A percentile compares a stretch with the other conserved stretches of the same genome.
These are phyloP conservation scores for Sporothrix euskadiensis DNA, from an alignment of 2,329 filamentous ascomycete genomes.

Conservation along the genomic window DNA sequence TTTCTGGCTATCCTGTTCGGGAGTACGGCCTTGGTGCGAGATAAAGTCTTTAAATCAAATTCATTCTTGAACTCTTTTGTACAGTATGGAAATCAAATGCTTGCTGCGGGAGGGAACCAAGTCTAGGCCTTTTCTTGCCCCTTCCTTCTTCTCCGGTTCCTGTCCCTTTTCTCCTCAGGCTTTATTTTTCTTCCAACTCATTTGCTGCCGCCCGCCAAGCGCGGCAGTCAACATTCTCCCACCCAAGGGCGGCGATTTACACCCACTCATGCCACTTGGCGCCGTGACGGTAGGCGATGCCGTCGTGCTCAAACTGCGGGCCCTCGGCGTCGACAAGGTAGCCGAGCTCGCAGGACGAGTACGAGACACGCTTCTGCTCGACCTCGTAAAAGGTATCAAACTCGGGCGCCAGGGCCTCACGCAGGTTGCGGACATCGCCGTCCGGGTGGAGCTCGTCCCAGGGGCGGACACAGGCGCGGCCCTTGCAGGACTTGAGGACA, in stretches of 20 bases:
- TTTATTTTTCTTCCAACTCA: background rate
- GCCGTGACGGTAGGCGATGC: constrained; percentile 36
- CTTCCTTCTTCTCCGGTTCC: background rate
- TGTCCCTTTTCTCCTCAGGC: background rate
- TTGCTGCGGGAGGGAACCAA: background rate
- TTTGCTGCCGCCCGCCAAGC: constrained; percentile 10
- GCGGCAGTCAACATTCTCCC: constrained; percentile 1
- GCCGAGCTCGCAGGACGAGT: constrained; percentile 55
- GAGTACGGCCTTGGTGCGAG: background rate
- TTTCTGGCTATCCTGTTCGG: no score
- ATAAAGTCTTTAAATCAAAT: background rate
- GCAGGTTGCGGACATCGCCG: constrained; percentile 52
- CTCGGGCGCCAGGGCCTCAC: constrained; percentile 49
- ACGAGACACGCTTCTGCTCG: constrained; percentile 52
- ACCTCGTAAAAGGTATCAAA: constrained; percentile 58
- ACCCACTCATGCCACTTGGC: constrained; percentile 38
- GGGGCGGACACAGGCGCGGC: constrained; percentile 53
- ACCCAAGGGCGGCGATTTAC: constrained; percentile 21
- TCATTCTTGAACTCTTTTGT: background rate
- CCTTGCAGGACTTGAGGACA: constrained; percentile 62
- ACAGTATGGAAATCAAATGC: background rate
- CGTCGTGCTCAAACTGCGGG: constrained; percentile 45
- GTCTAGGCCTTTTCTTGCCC: constrained; percentile 8
- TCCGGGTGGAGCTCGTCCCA: constrained; percentile 59
- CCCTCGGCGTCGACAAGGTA: constrained; percentile 60